Evolutionary conservation across 1,284 basidiomycete genomes (phyloP).

Genomic region (Inonotus hispidus): DNA sequence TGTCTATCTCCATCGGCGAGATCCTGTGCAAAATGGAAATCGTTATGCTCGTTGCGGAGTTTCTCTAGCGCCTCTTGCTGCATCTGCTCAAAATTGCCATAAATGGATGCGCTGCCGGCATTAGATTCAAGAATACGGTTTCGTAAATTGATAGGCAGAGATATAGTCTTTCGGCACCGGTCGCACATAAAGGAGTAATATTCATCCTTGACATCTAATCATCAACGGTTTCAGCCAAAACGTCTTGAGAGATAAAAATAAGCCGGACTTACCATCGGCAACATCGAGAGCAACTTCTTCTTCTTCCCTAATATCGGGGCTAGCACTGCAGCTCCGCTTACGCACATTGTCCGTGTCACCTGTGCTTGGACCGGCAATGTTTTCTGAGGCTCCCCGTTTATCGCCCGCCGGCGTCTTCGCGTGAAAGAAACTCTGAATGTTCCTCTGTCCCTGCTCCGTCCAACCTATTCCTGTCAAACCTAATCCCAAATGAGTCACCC

Average conservation of each 20-base stretch:
- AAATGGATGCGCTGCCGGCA: background rate
- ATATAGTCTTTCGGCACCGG: conserved; percentile 21
- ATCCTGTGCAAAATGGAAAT: conserved; percentile 83
- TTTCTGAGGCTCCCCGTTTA: conserved; percentile 6
- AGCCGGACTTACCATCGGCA: conserved; percentile 4
- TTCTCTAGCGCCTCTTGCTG: conserved; percentile 36
- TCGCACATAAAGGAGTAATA: conserved; percentile 20
- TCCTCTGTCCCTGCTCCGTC: conserved; percentile 77
- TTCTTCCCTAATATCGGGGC: background rate
- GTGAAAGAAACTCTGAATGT: conserved; percentile 81
- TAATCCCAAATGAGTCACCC: conserved; percentile 71
- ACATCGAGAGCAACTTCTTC: conserved; percentile 9
- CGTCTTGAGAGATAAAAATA: background rate
- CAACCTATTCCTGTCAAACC: conserved; percentile 81
- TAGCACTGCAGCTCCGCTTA: conserved; percentile 22
- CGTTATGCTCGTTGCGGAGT: conserved; percentile 70
- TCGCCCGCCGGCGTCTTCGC: conserved; percentile 14
- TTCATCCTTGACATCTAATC: background rate
- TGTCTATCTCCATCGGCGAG: conserved; percentile 38
- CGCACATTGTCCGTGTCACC: conserved; percentile 21
- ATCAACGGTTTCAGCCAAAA: background rate
- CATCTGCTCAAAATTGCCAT: conserved; percentile 16
- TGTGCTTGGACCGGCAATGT: conserved; percentile 13
- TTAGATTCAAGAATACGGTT: conserved; percentile 1
- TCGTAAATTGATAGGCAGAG: conserved; percentile 5